Conservation (phyloP, 139 green algal genomes). For the Tetradesmus lagerheimii region DNA sequence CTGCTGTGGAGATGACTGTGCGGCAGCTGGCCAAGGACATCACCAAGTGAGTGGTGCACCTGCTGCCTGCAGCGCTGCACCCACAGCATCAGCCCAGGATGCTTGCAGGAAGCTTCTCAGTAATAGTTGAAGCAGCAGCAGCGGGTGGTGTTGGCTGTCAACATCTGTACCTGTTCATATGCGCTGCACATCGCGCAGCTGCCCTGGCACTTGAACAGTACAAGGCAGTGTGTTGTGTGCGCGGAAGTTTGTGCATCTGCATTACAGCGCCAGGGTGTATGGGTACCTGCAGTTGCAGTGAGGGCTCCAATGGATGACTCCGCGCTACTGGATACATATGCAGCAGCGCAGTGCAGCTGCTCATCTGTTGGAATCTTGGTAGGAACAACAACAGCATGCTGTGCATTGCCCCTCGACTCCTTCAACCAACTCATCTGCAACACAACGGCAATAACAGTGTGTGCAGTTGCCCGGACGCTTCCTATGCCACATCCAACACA, state of each 20-base stretch:
- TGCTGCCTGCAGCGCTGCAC: background rate
- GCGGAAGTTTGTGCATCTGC: background rate
- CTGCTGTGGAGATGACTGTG: conserved; percentile 78
- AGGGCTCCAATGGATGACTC: background rate
- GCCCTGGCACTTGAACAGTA: background rate
- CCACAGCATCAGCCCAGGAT: background rate
- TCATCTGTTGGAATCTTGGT: no score
- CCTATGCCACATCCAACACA: conserved; percentile 9
- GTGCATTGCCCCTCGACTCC: no score
- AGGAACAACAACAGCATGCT: no score
- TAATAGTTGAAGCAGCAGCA: background rate
- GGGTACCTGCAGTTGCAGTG: background rate
- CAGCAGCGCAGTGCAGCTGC: no score
- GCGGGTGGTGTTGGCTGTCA: no score
- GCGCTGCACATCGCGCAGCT: background rate
- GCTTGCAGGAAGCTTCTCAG: background rate
- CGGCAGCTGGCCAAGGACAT: conserved; percentile 64
- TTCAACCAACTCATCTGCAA: no score
- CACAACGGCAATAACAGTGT: no score
- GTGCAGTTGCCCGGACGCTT: no score
- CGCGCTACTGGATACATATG: background rate
- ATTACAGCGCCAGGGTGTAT: background rate
- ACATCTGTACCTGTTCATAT: background rate
- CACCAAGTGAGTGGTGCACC: conserved; percentile 27
- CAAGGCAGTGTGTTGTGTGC: background rate